Conservation (phyloP, 192 early-diverging fungal genomes). For the Backusella macrospora region DNA sequence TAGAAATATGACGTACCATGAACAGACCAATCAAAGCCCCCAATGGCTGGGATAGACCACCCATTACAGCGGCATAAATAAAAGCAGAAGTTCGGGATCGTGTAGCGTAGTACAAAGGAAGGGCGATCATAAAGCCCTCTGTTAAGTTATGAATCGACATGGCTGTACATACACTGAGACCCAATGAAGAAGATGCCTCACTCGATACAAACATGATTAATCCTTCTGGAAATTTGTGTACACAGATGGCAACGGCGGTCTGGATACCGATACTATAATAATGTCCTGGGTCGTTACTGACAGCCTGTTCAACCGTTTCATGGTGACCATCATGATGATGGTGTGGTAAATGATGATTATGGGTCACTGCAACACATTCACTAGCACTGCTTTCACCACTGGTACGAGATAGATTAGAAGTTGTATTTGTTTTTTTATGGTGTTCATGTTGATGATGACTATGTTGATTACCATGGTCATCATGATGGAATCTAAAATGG, state of each 20-base stretch:
- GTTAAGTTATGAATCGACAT: constrained; percentile 62
- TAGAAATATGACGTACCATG: constrained; percentile 39
- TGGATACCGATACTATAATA: constrained; percentile 52
- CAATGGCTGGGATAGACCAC: constrained; percentile 58
- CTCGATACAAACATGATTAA: constrained; percentile 59
- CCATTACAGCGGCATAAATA: constrained; percentile 48
- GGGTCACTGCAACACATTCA: neutral
- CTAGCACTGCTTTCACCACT: neutral
- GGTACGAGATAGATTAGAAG: no score
- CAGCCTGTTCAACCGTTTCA: neutral
- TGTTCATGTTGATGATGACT: constrained; percentile 1
- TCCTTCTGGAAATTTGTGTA: constrained; percentile 64
- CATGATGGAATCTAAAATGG: constrained; percentile 33
- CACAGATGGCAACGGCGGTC: constrained; percentile 53
- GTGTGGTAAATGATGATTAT: neutral
- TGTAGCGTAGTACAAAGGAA: constrained; percentile 56
- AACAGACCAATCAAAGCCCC: constrained; percentile 56
- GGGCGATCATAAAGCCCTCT: constrained; percentile 58
- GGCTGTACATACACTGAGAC: constrained; percentile 53
- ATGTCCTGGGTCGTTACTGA: neutral
- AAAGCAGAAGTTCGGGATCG: constrained; percentile 51
- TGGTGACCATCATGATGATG: constrained; percentile 13
- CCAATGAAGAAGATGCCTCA: constrained; percentile 45
- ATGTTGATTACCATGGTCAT: neutral
- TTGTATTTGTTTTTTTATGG: neutral